Evolutionary conservation across 768 basidiomycete genomes (phyloP).

Genomic region (Naganishia antarctica): DNA sequence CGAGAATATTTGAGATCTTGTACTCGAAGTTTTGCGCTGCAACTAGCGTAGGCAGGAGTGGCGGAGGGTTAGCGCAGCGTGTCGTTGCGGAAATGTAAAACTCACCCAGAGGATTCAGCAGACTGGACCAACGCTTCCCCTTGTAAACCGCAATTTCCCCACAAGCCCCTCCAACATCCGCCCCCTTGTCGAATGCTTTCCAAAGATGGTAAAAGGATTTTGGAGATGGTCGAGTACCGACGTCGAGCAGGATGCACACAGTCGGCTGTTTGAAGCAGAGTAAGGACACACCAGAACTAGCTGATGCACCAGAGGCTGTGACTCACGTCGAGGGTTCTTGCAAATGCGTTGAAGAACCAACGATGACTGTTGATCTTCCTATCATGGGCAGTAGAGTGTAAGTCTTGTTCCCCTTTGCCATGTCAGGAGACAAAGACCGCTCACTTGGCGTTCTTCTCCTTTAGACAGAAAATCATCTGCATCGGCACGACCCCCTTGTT

Average conservation of each 20-base stretch:
- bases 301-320: conserved; percentile 47
- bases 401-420: conserved; percentile 87
- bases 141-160: conserved; percentile 95
- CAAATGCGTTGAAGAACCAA: conserved; percentile 75
- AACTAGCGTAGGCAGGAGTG: conserved; percentile 43
- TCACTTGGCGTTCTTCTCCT: conserved; percentile 56
- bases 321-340: conserved; percentile 55
- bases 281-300: conserved; percentile 48
- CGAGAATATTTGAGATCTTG: conserved; percentile 85
- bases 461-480: conserved; percentile 67
- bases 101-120: conserved; percentile 68
- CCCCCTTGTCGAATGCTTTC: conserved; percentile 72
- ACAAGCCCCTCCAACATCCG: conserved; percentile 86
- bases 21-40: conserved; percentile 97
- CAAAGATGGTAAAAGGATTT: conserved; percentile 89
- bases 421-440: conserved; percentile 58
- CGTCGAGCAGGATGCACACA: conserved; percentile 85
- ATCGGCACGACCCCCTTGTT: conserved; percentile 83
- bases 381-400: conserved; percentile 65
- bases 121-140: conserved; percentile 74
- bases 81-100: not conserved
- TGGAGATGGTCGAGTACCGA: conserved; percentile 82
- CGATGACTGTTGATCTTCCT: conserved; percentile 85
- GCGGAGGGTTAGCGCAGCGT: not conserved
- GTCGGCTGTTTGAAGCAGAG: conserved; percentile 64